Evolutionary conservation across 148 eudicot species (phyloP).

Genomic region (Rhododendron simsii): DNA sequence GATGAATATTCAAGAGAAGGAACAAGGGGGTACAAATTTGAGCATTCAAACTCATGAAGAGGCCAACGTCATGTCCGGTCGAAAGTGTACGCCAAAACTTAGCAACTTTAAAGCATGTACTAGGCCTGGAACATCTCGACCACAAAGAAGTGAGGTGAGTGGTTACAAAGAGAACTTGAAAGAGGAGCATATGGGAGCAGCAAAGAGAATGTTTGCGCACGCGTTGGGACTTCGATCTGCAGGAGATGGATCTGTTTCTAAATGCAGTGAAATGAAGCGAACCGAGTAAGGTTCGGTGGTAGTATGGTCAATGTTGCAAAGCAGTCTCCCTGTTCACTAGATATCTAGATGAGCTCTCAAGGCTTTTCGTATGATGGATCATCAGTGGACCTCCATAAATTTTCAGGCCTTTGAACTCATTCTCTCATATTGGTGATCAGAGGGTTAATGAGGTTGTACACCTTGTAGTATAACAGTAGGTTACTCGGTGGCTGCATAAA

Average conservation of each 20-base stretch:
- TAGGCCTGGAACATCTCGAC: slow-evolving; percentile 12
- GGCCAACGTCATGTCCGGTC: neutral
- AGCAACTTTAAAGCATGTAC: slow-evolving; percentile 13
- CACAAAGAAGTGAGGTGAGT: slow-evolving; percentile 26
- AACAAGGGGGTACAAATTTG: slow-evolving; percentile 18
- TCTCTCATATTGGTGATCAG: neutral
- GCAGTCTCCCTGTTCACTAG: neutral
- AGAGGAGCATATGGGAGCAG: slow-evolving; percentile 82
- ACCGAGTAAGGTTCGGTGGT: neutral
- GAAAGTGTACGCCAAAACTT: slow-evolving; percentile 13
- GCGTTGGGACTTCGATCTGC: slow-evolving; percentile 59
- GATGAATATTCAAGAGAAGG: slow-evolving; percentile 23
- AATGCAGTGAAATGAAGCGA: slow-evolving; percentile 22
- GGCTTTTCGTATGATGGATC: neutral
- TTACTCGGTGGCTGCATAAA: neutral
- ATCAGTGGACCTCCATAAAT: neutral
- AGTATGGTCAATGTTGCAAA: neutral
- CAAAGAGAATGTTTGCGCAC: slow-evolving; percentile 89
- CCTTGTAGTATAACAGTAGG: neutral
- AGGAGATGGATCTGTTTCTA: slow-evolving; percentile 24
- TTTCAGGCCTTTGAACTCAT: neutral
- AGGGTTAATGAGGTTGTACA: neutral
- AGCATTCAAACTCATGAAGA: slow-evolving; percentile 11
- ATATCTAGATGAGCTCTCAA: slow-evolving; percentile 1
- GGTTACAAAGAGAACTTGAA: slow-evolving; percentile 29